Base-by-base conservation (phyloP, 176 grass and related monocot genomes). In the Cocos nucifera region DNA sequence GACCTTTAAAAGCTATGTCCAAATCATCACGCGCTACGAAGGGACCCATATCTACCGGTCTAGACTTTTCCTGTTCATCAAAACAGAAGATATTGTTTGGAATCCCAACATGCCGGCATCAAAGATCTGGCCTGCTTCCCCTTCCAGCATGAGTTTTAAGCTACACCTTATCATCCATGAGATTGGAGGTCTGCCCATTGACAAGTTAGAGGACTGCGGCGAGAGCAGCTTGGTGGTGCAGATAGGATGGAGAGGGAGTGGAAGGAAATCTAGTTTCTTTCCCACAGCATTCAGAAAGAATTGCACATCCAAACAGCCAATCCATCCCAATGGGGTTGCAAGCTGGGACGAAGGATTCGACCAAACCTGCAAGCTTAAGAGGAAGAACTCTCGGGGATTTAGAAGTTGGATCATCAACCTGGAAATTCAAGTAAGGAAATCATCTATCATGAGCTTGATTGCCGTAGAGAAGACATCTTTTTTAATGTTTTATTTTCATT, bases 281-380 rank as follows among this genome's bases (percentile, higher is more conserved):
- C 53, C 16, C 44, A 64, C 53, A 26, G 56, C 53, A 9, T 22
- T 17, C 1, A 75, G 75, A 64, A 62, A 49, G 63, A 64, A 55
- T 17, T 29, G 10, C 51, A 81, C 78, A 53, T 81, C 72, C 16
- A 58, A 21, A 5, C 63, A 75, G 49, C 23, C 29, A 16, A 23
- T 69, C 28, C 65, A 64, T 58, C 52, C 30, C 9, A 56, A 63
- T 9, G 71, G 71, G 1, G 24, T 52, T 4, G 66, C 55, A 6
- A 17, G 53, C 12, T 81, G 78, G 78, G 75, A 35, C 0, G 65
- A 81, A 75, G 59, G 61, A 64, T 81, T 81, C 16, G 65, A 65
- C 28, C 53, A 63, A 19, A 23, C 19, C 19, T 53, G 66, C 35
- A 59, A 81, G 51, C 72, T 81, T 28, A 54, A 74, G 22, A 70